phyloP scores from a whole-genome alignment of 345 rosid species.

The Mercurialis annua region DNA sequence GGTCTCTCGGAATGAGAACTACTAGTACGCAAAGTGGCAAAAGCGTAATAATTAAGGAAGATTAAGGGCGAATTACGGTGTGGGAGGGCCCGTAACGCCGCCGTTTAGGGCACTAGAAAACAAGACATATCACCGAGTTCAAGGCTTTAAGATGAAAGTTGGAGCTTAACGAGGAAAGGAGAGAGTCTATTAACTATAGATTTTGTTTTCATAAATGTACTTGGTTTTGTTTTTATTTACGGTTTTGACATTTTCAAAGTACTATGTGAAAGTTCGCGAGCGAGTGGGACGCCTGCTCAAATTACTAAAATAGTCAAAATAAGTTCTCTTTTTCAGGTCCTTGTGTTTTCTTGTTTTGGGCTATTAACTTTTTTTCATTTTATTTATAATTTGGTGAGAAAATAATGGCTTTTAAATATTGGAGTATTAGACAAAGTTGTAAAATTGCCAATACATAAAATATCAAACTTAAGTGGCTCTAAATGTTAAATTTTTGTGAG shows the following conservation, averaged over 20 bases:
- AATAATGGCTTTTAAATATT: too few species aligned
- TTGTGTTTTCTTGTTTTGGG: too few species aligned
- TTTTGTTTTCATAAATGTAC: neutral
- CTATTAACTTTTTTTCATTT: too few species aligned
- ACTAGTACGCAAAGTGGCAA: neutral
- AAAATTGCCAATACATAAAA: too few species aligned
- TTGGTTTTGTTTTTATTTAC: neutral
- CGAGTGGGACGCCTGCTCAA: neutral
- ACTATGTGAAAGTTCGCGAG: too few species aligned
- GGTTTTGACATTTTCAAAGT: neutral
- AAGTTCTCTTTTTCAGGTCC: neutral
- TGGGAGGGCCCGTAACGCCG: neutral
- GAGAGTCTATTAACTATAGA: neutral
- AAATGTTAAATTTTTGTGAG: too few species aligned
- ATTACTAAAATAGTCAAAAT: neutral
- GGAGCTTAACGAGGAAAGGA: neutral
- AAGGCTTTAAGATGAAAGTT: neutral
- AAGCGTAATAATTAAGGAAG: neutral
- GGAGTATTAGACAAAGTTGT: too few species aligned
- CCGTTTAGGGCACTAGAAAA: neutral
- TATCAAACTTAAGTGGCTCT: too few species aligned
- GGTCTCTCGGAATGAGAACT: neutral
- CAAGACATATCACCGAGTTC: constrained; percentile 12
- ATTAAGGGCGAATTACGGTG: neutral
- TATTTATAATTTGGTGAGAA: too few species aligned